Conservation (phyloP, 2,329 filamentous ascomycete genomes). For the Hymenoscyphus infarciens region DNA sequence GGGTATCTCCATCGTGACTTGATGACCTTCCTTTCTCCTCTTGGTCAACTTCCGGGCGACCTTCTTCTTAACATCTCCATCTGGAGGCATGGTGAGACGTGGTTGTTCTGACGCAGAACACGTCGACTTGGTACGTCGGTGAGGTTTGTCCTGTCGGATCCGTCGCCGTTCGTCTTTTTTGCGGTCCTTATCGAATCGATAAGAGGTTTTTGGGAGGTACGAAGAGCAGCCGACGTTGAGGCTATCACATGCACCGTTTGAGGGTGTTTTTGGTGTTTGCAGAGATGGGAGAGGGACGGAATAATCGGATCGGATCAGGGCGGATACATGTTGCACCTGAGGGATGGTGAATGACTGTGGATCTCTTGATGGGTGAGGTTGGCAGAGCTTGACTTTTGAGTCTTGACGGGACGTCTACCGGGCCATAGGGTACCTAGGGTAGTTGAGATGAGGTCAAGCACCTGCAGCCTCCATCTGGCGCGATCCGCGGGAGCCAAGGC, state of each 20-base stretch:
- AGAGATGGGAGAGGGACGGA: not conserved
- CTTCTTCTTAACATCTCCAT: constrained; percentile 41
- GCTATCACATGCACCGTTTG: constrained; percentile 5
- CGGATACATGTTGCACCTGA: constrained; percentile 3
- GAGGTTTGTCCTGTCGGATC: constrained; percentile 2
- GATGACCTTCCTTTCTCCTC: constrained; percentile 40
- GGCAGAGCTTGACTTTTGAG: not conserved
- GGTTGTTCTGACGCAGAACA: constrained; percentile 9
- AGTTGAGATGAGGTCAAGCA: constrained; percentile 1
- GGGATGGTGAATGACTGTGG: not conserved
- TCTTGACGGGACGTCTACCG: not conserved
- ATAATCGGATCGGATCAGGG: not conserved
- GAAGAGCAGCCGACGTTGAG: not conserved
- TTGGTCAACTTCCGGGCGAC: constrained; percentile 42
- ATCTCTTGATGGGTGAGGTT: not conserved
- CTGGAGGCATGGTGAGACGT: constrained; percentile 35
- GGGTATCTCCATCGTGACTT: constrained; percentile 49
- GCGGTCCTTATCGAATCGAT: constrained; percentile 11
- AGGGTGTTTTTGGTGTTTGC: not conserved
- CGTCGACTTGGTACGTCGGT: constrained; percentile 8
- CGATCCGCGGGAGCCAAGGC: constrained; percentile 1
- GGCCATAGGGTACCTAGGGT: not conserved
- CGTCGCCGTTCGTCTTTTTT: constrained; percentile 2
- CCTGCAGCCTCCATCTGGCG: not conserved
- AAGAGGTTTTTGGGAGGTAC: not conserved